These are phyloP conservation scores for Choiromyces venosus DNA, from an alignment of 495 filamentous ascomycete genomes.

Conservation along the genomic window DNA sequence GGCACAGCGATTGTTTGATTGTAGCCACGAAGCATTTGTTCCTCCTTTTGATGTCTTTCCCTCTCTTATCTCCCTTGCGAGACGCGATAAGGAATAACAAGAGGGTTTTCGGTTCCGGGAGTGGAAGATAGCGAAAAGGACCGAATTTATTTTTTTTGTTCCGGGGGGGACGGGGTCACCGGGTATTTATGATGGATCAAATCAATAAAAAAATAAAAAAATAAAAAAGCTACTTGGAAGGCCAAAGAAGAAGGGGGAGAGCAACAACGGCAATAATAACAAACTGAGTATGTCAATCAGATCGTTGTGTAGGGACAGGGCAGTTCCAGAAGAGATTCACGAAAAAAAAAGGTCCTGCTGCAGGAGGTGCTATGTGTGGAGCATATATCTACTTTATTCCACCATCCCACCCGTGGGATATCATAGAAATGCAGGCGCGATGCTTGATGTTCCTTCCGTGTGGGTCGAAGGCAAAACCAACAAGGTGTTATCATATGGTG, in stretches of 20 bases:
- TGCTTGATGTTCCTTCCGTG: conserved; percentile 14
- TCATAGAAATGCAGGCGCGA: conserved; percentile 4
- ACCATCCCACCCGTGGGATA: background rate
- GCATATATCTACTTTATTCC: background rate
- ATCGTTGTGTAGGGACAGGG: background rate
- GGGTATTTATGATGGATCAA: conserved; percentile 4
- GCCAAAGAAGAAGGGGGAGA: background rate
- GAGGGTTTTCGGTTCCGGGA: background rate
- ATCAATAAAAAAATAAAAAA: background rate
- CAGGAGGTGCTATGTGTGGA: background rate
- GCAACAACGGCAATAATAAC: background rate
- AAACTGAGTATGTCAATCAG: background rate
- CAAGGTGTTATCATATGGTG: conserved; percentile 9
- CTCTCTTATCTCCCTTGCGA: background rate
- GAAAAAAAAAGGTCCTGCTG: background rate
- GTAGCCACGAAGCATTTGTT: conserved; percentile 25
- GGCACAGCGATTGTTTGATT: conserved; percentile 21
- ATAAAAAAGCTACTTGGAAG: background rate
- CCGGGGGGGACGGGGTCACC: background rate
- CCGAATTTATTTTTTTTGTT: background rate
- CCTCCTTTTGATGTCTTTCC: background rate
- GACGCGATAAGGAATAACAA: background rate
- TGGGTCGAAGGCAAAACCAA: conserved; percentile 13
- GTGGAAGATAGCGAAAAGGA: background rate
- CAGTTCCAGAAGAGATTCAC: background rate